These are phyloP conservation scores for Pythium rishiriense DNA, from an alignment of 352 stramenopile genomes.

Conservation along the genomic window DNA sequence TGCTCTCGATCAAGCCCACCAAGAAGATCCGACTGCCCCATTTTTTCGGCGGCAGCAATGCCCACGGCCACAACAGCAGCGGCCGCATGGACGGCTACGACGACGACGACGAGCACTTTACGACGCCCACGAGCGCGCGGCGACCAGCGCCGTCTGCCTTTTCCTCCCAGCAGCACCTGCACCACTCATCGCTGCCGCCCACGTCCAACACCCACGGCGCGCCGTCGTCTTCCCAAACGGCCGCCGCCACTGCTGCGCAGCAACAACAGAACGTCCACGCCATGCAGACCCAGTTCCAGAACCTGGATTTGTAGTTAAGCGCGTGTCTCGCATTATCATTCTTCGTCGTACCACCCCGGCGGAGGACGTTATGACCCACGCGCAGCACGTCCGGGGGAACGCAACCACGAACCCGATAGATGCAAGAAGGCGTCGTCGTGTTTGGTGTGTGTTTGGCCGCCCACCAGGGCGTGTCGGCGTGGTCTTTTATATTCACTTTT, in stretches of 20 bases:
- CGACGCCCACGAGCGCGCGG: constrained; percentile 71
- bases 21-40: constrained; percentile 88
- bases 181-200: constrained; percentile 27
- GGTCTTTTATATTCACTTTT: constrained; percentile 11
- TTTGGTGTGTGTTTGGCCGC: neutral
- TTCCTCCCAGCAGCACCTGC: constrained; percentile 33
- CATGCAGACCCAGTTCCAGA: constrained; percentile 54
- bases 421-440: neutral
- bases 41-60: constrained; percentile 64
- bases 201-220: neutral
- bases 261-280: constrained; percentile 32
- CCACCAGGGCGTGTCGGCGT: neutral
- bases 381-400: neutral
- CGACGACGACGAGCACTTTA: constrained; percentile 62
- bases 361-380: neutral
- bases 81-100: constrained; percentile 65
- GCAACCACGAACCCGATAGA: neutral
- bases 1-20: constrained; percentile 86
- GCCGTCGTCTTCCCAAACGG: constrained; percentile 12
- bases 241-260: constrained; percentile 40
- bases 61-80: constrained; percentile 48
- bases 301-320: constrained; percentile 71
- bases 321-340: constrained; percentile 26
- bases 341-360: neutral
- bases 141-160: constrained; percentile 47